These are phyloP conservation scores for Prunus davidiana DNA, from an alignment of 306 rosid species.

Conservation along the genomic window DNA sequence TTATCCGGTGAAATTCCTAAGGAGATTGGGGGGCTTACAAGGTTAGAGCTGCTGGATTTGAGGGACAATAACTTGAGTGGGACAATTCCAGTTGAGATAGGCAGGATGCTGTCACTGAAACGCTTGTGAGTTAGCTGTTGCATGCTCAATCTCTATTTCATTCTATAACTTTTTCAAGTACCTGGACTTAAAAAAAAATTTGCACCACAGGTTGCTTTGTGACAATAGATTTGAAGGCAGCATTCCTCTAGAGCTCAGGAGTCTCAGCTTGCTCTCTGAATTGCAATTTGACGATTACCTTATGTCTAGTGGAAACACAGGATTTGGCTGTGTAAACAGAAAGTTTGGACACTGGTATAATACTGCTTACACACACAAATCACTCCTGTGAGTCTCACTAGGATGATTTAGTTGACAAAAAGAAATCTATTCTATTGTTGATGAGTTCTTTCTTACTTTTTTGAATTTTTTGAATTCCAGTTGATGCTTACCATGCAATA, in stretches of 20 bases:
- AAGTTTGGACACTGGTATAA: slow-evolving; percentile 68
- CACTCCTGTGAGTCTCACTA: slow-evolving; percentile 2
- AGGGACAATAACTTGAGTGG: slow-evolving; percentile 75
- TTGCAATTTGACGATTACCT: slow-evolving; percentile 41
- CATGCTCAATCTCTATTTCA: slow-evolving; percentile 6
- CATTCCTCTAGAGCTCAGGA: slow-evolving; percentile 45
- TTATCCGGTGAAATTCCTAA: slow-evolving; percentile 77
- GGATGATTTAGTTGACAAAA: not conserved
- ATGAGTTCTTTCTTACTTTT: not conserved
- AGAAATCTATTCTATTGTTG: not conserved
- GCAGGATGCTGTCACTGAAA: slow-evolving; percentile 50
- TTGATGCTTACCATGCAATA: not conserved
- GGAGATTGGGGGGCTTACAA: slow-evolving; percentile 60
- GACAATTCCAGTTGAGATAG: slow-evolving; percentile 59
- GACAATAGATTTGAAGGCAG: slow-evolving; percentile 55
- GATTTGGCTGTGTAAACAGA: slow-evolving; percentile 47
- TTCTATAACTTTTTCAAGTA: slow-evolving; percentile 9
- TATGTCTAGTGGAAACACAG: slow-evolving; percentile 29
- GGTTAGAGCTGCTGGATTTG: slow-evolving; percentile 73
- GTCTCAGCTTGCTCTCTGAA: slow-evolving; percentile 39
- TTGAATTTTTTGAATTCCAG: not conserved
- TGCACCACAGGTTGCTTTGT: slow-evolving; percentile 52
- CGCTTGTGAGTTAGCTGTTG: slow-evolving; percentile 59
- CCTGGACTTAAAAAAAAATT: slow-evolving; percentile 20
- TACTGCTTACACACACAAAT: not conserved